Percentiles rank a stretch among this genome's conserved stretches.
These are phyloP conservation scores for Hymenoscyphus fraxineus DNA, from an alignment of 2,329 filamentous ascomycete species.

Conservation along the genomic window DNA sequence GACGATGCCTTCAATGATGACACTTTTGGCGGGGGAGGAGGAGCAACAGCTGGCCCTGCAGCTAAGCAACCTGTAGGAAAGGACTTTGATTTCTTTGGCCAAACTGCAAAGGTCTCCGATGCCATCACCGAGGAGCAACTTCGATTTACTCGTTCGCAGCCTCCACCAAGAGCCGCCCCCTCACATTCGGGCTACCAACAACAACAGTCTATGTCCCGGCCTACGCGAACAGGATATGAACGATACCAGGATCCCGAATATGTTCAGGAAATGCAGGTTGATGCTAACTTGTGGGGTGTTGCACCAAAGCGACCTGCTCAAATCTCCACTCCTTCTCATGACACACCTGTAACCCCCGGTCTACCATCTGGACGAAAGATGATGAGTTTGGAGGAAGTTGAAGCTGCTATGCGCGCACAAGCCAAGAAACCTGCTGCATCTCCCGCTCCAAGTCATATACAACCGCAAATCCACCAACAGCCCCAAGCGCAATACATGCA, in stretches of 20 bases:
- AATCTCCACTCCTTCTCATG: constrained; percentile 25
- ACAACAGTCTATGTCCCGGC: constrained; percentile 47
- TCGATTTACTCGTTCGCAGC: constrained; percentile 73
- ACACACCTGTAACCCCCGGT: constrained; percentile 33
- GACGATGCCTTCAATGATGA: constrained; percentile 96
- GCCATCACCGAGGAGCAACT: constrained; percentile 89
- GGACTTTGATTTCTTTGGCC: constrained; percentile 96
- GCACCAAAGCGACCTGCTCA: constrained; percentile 54
- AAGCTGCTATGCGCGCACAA: constrained; percentile 82
- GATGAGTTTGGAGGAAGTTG: constrained; percentile 95
- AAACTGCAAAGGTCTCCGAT: constrained; percentile 80
- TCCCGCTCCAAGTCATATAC: neutral
- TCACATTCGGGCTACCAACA: constrained; percentile 38
- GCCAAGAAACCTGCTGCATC: constrained; percentile 47
- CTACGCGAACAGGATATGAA: constrained; percentile 80
- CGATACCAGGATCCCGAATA: constrained; percentile 82
- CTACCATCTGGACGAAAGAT: constrained; percentile 61
- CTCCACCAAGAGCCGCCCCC: constrained; percentile 47
- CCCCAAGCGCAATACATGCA: constrained; percentile 31
- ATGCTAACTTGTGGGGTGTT: constrained; percentile 88
- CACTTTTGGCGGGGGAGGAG: constrained; percentile 67
- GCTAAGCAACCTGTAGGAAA: constrained; percentile 63
- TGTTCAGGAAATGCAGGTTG: constrained; percentile 85
- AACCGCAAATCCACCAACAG: constrained; percentile 30
- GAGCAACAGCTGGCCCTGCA: constrained; percentile 35